Base-by-base conservation (phyloP, 441 rosid species). In the Jatropha multifida region DNA sequence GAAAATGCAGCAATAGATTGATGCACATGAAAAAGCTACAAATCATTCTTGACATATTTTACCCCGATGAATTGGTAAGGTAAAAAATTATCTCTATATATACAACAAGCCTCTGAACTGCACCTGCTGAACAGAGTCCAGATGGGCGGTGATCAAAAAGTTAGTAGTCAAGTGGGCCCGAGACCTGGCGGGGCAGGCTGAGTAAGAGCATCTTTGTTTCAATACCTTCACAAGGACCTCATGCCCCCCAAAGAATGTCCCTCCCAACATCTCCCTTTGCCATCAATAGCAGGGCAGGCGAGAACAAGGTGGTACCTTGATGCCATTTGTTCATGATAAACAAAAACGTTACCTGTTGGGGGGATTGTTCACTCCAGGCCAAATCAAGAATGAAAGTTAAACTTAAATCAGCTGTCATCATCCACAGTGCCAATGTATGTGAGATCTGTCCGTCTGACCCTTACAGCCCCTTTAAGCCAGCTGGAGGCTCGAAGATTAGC, bases 391-490 rank as follows among this genome's bases (percentile, higher is more conserved):
- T 73, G 54, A 41, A 74, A 60, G 79, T 78, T 40, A 69, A 44
- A 80, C 72, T 78, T 81, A 73, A 73, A 83, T 94, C 86, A 97
- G 88, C 90, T 89, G 81, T 94, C 98, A 26, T 97, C 99, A 60
- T 97, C 99, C 69, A 93, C 90, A 40, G 98, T 85, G 48, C 99
- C 98, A 69, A 92, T 78, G 68, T 97, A 97, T 1, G 94, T 88
- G 78, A 94, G 96, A 80, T 97, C 98, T 41, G 90, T 81, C 72
- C 99, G 83, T 77, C 97, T 92, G 79, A 90, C 90, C 81, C 99
- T 90, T 66, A 93, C 86, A 27, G 99, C 87, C 66, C 99, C 99
- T 85, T 89, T 94, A 26, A 97, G 90, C 99, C 94, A 97, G 86
- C 85, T 87, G 75, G 90, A 79, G 68, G 99, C 99, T 84, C 93